phyloP scores from a whole-genome alignment of 2,329 filamentous ascomycete species.

The Alternaria hordeiaustralica region DNA sequence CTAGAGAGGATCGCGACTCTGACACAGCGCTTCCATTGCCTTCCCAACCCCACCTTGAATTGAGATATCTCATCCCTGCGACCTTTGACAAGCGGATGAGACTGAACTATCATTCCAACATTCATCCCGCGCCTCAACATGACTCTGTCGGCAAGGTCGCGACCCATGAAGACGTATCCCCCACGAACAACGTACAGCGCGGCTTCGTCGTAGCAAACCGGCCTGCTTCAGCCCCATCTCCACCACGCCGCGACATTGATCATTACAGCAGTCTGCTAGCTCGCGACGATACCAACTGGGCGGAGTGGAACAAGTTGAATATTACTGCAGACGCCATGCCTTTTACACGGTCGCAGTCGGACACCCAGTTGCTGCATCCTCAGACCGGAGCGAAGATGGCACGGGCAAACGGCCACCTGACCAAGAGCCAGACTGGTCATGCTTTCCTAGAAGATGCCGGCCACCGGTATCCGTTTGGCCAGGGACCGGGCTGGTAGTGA shows the following conservation, averaged over 20 bases:
- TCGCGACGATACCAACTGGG: slow-evolving; percentile 11
- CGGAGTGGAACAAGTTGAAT: slow-evolving; percentile 9
- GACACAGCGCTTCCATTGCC: background rate
- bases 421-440: background rate
- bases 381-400: background rate
- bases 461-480: background rate
- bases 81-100: background rate
- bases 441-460: background rate
- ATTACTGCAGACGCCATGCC: slow-evolving; percentile 1
- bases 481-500: background rate
- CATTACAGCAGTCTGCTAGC: slow-evolving; percentile 12
- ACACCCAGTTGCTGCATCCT: background rate
- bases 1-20: background rate
- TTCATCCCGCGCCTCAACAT: slow-evolving; percentile 2
- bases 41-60: background rate
- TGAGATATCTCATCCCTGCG: slow-evolving; percentile 1
- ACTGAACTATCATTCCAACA: background rate
- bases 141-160: slow-evolving; percentile 6
- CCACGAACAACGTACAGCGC: slow-evolving; percentile 6
- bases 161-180: slow-evolving; percentile 8
- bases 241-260: background rate
- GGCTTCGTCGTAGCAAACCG: slow-evolving; percentile 12
- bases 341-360: slow-evolving; percentile 1
- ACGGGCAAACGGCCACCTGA: background rate
- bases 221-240: background rate